Evolutionary conservation across 805 yeast genomes (phyloP).

Genomic region (Yamadazyma endophytica): DNA sequence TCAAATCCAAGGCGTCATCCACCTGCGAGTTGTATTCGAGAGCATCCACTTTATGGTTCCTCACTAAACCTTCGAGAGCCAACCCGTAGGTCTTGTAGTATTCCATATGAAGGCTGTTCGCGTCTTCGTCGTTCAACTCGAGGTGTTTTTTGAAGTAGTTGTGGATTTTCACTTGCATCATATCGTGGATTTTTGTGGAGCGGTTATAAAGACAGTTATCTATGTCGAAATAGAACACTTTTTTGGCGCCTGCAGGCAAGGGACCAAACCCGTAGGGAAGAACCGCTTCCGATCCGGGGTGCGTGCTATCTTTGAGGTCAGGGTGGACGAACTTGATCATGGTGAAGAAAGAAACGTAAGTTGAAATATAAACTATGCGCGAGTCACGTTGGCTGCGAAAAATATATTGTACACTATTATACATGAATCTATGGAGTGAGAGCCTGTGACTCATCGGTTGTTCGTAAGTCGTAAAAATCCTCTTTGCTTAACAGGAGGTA

Average conservation of each 20-base stretch:
- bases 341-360: too few relatives aligned
- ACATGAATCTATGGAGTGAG: too few relatives aligned
- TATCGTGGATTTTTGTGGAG: constrained; percentile 70
- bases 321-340: too few relatives aligned
- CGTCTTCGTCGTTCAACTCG: constrained; percentile 64
- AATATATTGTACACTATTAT: too few relatives aligned
- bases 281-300: constrained; percentile 18
- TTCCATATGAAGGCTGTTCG: constrained; percentile 61
- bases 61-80: constrained; percentile 84
- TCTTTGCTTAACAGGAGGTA: too few relatives aligned
- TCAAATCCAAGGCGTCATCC: constrained; percentile 89
- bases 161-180: constrained; percentile 86
- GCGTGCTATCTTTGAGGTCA: constrained; percentile 3
- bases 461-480: too few relatives aligned
- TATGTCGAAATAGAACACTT: constrained; percentile 78
- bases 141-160: constrained; percentile 69
- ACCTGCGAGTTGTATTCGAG: constrained; percentile 83
- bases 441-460: too few relatives aligned
- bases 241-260: constrained; percentile 21
- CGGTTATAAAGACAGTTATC: constrained; percentile 87
- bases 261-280: constrained; percentile 34
- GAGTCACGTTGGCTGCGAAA: too few relatives aligned
- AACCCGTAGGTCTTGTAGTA: constrained; percentile 88
- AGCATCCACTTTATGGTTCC: constrained; percentile 73
- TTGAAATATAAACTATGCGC: too few relatives aligned